phyloP scores from a whole-genome alignment of 768 basidiomycete genomes.

The Suillus alpinus region DNA sequence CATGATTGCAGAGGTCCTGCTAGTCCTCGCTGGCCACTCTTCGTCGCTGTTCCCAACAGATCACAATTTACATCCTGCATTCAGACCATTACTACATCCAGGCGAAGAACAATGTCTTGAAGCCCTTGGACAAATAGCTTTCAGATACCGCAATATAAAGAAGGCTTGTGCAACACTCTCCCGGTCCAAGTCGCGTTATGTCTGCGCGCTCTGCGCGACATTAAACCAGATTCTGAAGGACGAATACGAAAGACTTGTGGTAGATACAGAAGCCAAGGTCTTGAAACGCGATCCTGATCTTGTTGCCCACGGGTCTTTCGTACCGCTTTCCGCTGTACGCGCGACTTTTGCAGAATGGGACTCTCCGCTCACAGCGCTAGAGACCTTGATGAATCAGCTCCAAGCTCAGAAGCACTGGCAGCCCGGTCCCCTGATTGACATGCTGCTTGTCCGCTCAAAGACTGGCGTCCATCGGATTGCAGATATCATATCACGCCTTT shows the following conservation, averaged over 20 bases:
- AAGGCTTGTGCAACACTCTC: conserved; percentile 48
- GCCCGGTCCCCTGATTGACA: conserved; percentile 79
- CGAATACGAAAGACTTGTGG: conserved; percentile 78
- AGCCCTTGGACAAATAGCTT: conserved; percentile 70
- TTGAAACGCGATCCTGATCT: conserved; percentile 70
- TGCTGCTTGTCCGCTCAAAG: conserved; percentile 66
- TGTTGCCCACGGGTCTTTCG: conserved; percentile 79
- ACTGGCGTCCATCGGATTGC: conserved; percentile 80
- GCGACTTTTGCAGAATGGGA: conserved; percentile 89
- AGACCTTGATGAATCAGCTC: conserved; percentile 60
- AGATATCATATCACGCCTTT: conserved; percentile 67
- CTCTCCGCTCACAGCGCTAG: conserved; percentile 74
- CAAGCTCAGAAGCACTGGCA: conserved; percentile 50
- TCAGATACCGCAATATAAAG: conserved; percentile 73
- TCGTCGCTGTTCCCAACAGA: conserved; percentile 77
- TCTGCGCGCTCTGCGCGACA: conserved; percentile 75
- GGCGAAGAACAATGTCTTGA: conserved; percentile 87
- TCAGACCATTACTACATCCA: conserved; percentile 76
- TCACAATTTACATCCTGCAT: conserved; percentile 58
- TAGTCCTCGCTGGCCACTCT: conserved; percentile 82
- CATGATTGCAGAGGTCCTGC: conserved; percentile 89
- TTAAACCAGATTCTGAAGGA: conserved; percentile 70
- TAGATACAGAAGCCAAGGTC: conserved; percentile 79
- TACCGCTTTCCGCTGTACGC: conserved; percentile 80
- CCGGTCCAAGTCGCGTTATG: conserved; percentile 66